These are phyloP conservation scores for Candida glaebosa DNA, from an alignment of 805 yeast species.

Conservation along the genomic window DNA sequence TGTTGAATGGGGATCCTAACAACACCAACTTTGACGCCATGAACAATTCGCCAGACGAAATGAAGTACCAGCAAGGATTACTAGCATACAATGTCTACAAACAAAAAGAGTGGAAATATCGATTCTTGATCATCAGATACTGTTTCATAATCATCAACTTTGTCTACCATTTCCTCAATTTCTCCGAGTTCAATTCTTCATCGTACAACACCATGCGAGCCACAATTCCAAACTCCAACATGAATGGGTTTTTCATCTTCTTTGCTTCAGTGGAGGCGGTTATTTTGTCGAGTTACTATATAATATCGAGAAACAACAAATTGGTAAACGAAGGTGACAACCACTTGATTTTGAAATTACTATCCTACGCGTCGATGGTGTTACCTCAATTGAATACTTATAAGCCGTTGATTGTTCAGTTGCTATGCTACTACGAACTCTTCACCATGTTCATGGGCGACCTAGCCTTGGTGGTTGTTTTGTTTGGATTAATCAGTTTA, in stretches of 20 bases:
- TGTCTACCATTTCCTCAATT: slow-evolving; percentile 28
- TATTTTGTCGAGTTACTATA: slow-evolving; percentile 30
- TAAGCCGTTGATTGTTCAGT: slow-evolving; percentile 24
- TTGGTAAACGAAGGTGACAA: slow-evolving; percentile 22
- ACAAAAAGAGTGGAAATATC: slow-evolving; percentile 28
- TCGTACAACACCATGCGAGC: slow-evolving; percentile 29
- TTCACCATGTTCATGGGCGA: slow-evolving; percentile 35
- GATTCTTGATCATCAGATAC: slow-evolving; percentile 30
- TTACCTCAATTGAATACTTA: slow-evolving; percentile 29
- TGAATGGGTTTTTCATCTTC: slow-evolving; percentile 19
- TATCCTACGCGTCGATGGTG: slow-evolving; percentile 32
- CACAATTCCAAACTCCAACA: slow-evolving; percentile 11
- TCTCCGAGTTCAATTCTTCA: slow-evolving; percentile 18
- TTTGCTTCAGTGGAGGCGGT: slow-evolving; percentile 32
- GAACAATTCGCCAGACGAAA: slow-evolving; percentile 12
- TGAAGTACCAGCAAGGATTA: slow-evolving; percentile 27
- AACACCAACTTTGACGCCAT: neutral
- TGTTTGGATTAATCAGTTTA: slow-evolving; percentile 35
- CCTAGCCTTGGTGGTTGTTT: slow-evolving; percentile 31
- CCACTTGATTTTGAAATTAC: slow-evolving; percentile 22
- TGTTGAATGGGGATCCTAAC: slow-evolving; percentile 1
- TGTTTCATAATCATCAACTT: slow-evolving; percentile 26
- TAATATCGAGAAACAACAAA: slow-evolving; percentile 22
- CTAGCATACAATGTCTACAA: slow-evolving; percentile 27
- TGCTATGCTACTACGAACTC: slow-evolving; percentile 36